A percentile compares a stretch with the other conserved stretches of the same genome.
Evolutionary conservation across 208 protist species (phyloP).

Genomic region (Leishmania major): DNA sequence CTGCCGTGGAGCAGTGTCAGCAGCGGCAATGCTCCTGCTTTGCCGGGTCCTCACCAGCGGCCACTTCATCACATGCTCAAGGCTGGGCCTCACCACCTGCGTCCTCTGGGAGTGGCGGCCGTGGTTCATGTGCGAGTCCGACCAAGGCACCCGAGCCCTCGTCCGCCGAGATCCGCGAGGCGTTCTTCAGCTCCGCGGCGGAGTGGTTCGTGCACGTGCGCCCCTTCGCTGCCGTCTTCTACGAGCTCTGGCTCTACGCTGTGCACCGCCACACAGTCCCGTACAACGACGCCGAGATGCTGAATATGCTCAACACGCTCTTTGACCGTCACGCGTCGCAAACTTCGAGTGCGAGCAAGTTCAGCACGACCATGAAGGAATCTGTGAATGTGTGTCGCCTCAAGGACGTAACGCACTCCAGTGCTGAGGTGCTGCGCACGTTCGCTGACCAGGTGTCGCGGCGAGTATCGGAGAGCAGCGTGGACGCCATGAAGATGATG

Average conservation of each 20-base stretch:
- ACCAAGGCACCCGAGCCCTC: not conserved
- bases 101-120: not conserved
- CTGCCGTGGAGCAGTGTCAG: constrained; percentile 37
- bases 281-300: constrained; percentile 29
- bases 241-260: constrained; percentile 63
- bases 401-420: constrained; percentile 58
- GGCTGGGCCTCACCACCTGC: not conserved
- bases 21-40: constrained; percentile 8
- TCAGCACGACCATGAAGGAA: constrained; percentile 47
- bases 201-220: constrained; percentile 74
- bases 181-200: constrained; percentile 64
- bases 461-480: constrained; percentile 26
- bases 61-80: not conserved
- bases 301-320: constrained; percentile 50
- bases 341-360: constrained; percentile 34
- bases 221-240: constrained; percentile 58
- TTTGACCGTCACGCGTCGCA: constrained; percentile 51
- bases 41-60: not conserved
- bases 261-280: constrained; percentile 47
- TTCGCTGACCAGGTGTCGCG: constrained; percentile 45
- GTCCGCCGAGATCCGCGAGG: constrained; percentile 33
- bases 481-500: constrained; percentile 36
- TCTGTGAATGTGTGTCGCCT: constrained; percentile 60
- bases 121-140: not conserved
- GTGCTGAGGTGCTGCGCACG: constrained; percentile 36